Evolutionary conservation across 805 yeast genomes (phyloP), one percentile per base, ranked within the genome.

Genomic region (Debaryomyces hansenii): DNA sequence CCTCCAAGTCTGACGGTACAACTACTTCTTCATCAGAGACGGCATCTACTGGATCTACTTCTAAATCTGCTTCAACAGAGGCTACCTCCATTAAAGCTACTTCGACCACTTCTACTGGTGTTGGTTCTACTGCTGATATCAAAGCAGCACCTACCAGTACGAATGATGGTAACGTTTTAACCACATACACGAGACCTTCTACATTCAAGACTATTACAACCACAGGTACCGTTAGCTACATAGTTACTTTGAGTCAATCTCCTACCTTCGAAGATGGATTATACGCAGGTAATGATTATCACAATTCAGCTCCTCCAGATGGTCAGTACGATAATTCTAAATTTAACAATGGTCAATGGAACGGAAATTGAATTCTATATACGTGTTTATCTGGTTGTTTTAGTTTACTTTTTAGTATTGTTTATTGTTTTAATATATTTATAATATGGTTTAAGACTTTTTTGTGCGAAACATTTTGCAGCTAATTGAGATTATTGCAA

Each of bases 201-300:
- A 35, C 38, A 18, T 20, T 35, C 16, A 35, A 35, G 36, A 39
- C 39, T 2, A 51, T 54, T 6, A 47, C 56, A 21, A 52, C 51
- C n/a, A 50, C 58, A 6, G 42, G 44, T 5, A 36, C 45, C 20
- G 50, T 52, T 12, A 51, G 16, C 20, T 16, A 35, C 12, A 16
- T 16, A 6, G 38, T 35, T 16, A 35, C 38, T n/a, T 35, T 18
- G 24, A 35, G 16, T 18, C 38, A 20, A 18, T 12, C 38, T 4
- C 28, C 39, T 7, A 28, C 42, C n/a, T 41, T 20, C 7, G 39
- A 41, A 5, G 21, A 33, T 34, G 44, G 44, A 6, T 34, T 33
- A 24, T 41, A 28, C 32, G 7, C 12, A 14, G 29, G 38, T 7
- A 20, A 41, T 15, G 39, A 11, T 18, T 32, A 33, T 18, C 27